phyloP scores from a whole-genome alignment of 306 rosid species.

The Luffa acutangula region DNA sequence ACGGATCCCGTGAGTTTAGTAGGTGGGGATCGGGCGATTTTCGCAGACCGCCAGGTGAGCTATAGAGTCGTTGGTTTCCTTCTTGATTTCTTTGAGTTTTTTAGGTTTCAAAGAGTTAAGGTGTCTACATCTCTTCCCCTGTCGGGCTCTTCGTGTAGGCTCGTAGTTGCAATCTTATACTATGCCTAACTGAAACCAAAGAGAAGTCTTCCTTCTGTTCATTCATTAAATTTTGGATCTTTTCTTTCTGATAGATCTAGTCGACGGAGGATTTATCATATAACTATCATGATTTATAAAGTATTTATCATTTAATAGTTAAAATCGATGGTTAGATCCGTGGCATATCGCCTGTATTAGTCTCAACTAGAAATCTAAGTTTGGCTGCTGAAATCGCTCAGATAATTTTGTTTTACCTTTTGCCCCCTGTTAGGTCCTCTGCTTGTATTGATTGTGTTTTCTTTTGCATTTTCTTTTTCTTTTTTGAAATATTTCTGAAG shows the following conservation, averaged over 20 bases:
- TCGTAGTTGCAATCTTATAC: not conserved
- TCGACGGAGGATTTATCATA: not conserved
- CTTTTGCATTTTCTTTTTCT: constrained; percentile 30
- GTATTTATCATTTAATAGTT: not conserved
- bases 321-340: not conserved
- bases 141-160: not conserved
- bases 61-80: not conserved
- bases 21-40: constrained; percentile 80
- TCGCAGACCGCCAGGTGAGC: constrained; percentile 78
- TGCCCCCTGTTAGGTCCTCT: not conserved
- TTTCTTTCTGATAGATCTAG: not conserved
- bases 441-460: constrained; percentile 18
- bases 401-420: not conserved
- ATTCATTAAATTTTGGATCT: not conserved
- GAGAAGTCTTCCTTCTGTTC: not conserved
- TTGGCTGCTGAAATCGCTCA: not conserved
- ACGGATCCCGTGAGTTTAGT: constrained; percentile 52
- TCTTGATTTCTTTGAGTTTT: not conserved
- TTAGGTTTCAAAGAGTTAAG: not conserved
- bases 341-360: not conserved
- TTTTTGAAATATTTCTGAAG: constrained; percentile 52
- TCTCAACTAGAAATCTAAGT: not conserved
- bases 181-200: not conserved
- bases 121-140: not conserved
- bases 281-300: not conserved